phyloP scores from a whole-genome alignment of 495 filamentous ascomycete species.

The Hypoxylon rickii region DNA sequence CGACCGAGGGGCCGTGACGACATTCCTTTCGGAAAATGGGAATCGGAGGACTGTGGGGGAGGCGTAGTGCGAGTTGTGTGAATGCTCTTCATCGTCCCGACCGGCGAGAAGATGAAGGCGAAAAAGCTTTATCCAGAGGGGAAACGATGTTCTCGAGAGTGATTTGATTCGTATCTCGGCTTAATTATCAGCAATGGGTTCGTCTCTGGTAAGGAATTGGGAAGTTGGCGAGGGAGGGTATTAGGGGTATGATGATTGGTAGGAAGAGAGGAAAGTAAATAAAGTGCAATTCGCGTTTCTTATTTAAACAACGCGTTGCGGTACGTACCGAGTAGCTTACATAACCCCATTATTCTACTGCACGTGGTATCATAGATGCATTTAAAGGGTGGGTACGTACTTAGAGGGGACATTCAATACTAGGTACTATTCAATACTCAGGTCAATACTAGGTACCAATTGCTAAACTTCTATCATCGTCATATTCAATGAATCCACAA shows the following conservation, averaged over 20 bases:
- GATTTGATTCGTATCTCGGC: constrained; percentile 33
- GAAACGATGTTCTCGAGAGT: constrained; percentile 7
- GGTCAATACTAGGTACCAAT: too few relatives aligned
- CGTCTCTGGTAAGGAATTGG: constrained; percentile 24
- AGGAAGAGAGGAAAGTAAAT: constrained; percentile 23
- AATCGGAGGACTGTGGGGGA: constrained; percentile 69
- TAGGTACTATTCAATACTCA: too few relatives aligned
- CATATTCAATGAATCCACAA: too few relatives aligned
- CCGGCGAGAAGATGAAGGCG: constrained; percentile 33
- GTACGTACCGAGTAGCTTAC: neutral
- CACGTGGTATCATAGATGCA: too few relatives aligned
- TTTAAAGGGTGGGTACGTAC: too few relatives aligned
- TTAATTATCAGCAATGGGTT: constrained; percentile 15
- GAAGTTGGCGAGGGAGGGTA: constrained; percentile 35
- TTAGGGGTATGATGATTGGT: constrained; percentile 33
- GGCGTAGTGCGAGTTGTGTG: constrained; percentile 62
- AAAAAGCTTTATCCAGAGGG: constrained; percentile 40
- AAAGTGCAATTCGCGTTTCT: constrained; percentile 11
- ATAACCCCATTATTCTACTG: too few relatives aligned
- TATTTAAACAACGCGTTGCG: constrained; percentile 11
- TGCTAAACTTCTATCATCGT: too few relatives aligned
- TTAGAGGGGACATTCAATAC: too few relatives aligned
- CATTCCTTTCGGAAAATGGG: constrained; percentile 68
- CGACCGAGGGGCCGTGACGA: constrained; percentile 47
- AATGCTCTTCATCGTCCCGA: constrained; percentile 21